Evolutionary conservation across 2,329 filamentous ascomycete species (phyloP).

Genomic region (Botryotinia globosa): DNA sequence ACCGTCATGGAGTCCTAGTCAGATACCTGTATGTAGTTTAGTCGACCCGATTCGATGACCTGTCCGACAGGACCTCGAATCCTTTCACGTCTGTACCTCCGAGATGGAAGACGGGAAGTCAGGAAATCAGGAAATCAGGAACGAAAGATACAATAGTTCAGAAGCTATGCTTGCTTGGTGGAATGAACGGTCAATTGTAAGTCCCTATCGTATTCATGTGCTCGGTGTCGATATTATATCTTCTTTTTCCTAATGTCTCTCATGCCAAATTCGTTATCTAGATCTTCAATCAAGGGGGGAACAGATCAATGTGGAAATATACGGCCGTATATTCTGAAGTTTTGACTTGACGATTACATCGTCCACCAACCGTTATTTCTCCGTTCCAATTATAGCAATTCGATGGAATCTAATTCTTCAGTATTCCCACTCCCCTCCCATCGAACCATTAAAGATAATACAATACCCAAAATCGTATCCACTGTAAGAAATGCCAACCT

Average conservation of each 20-base stretch:
- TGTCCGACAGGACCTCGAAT: slow-evolving; percentile 1
- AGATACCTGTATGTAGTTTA: neutral
- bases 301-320: neutral
- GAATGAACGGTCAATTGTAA: neutral
- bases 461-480: neutral
- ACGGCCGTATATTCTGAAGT: neutral
- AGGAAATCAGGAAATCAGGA: neutral
- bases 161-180: neutral
- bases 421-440: neutral
- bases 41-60: neutral
- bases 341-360: neutral
- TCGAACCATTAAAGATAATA: neutral
- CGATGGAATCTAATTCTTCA: neutral
- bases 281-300: neutral
- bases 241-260: neutral
- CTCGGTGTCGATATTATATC: neutral
- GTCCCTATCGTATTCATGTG: neutral
- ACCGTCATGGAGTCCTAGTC: neutral
- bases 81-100: neutral
- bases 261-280: neutral
- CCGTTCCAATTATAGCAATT: neutral
- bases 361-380: neutral
- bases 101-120: neutral
- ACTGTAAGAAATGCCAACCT: neutral
- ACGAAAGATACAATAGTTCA: neutral